Evolutionary conservation across 179 eudicot genomes (phyloP).

Genomic region (Beta lomatogona): DNA sequence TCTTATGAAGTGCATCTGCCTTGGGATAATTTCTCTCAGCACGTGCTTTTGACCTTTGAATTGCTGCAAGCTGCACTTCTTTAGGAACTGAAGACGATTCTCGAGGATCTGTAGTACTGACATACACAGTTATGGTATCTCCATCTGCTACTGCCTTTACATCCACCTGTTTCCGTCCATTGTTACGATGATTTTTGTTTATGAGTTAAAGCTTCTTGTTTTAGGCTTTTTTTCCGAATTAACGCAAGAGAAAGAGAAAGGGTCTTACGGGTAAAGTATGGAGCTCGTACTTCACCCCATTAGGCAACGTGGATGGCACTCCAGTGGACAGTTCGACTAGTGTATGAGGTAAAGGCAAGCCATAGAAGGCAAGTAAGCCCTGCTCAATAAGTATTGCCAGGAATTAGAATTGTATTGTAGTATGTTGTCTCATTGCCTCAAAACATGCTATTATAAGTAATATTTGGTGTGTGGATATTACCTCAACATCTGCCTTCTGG

Average conservation of each 20-base stretch:
- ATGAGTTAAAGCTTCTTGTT: conserved; percentile 13
- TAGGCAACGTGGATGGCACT: conserved; percentile 45
- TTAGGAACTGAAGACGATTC: conserved; percentile 77
- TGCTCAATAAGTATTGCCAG: conserved; percentile 24
- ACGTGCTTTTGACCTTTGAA: conserved; percentile 72
- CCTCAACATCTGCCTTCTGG: conserved; percentile 90
- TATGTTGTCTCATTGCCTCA: not conserved
- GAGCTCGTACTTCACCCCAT: conserved; percentile 79
- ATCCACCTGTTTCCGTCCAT: conserved; percentile 60
- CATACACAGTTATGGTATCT: conserved; percentile 86
- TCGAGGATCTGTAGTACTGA: conserved; percentile 71
- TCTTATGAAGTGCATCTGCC: conserved; percentile 83
- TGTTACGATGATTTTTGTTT: not conserved
- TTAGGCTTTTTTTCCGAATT: not conserved
- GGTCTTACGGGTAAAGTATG: conserved; percentile 78
- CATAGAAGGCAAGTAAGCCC: conserved; percentile 86
- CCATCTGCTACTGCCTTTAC: conserved; percentile 95
- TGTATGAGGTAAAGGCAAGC: conserved; percentile 73
- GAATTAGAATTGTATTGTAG: not conserved
- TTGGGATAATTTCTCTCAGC: conserved; percentile 57
- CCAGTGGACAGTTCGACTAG: conserved; percentile 50
- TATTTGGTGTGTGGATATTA: conserved; percentile 20
- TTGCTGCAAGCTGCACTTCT: conserved; percentile 71
- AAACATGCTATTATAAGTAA: not conserved
- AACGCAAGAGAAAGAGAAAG: conserved; percentile 11